phyloP scores from a whole-genome alignment of 1,284 basidiomycete genomes.

The Veloporphyrellus conicus region DNA sequence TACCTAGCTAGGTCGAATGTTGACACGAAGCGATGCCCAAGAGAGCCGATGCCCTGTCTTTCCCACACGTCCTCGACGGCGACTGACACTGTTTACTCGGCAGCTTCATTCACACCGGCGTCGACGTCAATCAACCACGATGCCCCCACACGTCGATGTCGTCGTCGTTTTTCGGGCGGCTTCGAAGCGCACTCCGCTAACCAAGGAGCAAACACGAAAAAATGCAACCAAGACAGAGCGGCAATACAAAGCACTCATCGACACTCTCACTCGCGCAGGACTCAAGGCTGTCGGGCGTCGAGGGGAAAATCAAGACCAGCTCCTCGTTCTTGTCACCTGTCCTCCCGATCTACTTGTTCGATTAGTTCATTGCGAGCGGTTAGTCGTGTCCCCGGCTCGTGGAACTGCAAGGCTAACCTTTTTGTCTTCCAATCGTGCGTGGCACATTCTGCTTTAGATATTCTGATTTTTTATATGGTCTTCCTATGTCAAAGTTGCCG shows the following conservation, averaged over 20 bases:
- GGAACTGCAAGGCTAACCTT: neutral
- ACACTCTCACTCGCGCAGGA: slow-evolving; percentile 56
- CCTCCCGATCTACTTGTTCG: slow-evolving; percentile 57
- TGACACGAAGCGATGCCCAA: neutral
- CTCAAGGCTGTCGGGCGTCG: slow-evolving; percentile 68
- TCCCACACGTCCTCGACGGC: slow-evolving; percentile 1
- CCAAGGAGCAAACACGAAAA: slow-evolving; percentile 58
- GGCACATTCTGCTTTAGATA: slow-evolving; percentile 39
- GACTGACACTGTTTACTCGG: neutral
- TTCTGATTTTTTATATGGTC: slow-evolving; percentile 60
- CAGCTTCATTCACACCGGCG: too few species aligned
- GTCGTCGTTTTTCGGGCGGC: slow-evolving; percentile 65
- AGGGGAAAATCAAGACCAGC: slow-evolving; percentile 70
- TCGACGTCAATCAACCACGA: slow-evolving; percentile 11
- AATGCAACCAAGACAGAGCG: slow-evolving; percentile 59
- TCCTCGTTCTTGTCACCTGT: slow-evolving; percentile 79
- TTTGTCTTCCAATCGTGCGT: neutral
- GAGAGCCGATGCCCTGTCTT: neutral
- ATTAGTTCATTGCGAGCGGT: slow-evolving; percentile 76
- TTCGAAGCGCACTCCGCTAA: slow-evolving; percentile 40
- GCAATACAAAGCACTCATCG: slow-evolving; percentile 65
- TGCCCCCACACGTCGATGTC: slow-evolving; percentile 61
- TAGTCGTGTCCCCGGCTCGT: slow-evolving; percentile 28
- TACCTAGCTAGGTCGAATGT: neutral
- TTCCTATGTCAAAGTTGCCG: slow-evolving; percentile 51